Conservation (phyloP, 108 stramenopile genomes). For the Skeletonema tropicum region DNA sequence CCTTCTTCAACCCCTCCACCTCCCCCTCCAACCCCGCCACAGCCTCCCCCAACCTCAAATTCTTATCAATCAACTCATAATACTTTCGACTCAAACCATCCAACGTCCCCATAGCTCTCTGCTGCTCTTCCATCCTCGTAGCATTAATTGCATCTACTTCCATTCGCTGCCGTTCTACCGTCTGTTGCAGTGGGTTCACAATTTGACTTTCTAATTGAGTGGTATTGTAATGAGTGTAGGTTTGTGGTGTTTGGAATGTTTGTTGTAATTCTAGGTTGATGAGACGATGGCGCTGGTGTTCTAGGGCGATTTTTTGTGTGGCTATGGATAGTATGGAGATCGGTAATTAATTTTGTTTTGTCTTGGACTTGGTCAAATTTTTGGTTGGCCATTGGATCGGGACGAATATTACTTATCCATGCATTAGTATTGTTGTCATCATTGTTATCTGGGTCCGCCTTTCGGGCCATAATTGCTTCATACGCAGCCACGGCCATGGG, state of each 20-base stretch:
- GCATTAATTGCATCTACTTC: slow-evolving; percentile 74
- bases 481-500: slow-evolving; percentile 41
- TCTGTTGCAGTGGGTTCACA: slow-evolving; percentile 14
- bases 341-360: not conserved
- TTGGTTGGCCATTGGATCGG: slow-evolving; percentile 31
- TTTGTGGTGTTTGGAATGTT: slow-evolving; percentile 39
- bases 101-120: slow-evolving; percentile 37
- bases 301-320: slow-evolving; percentile 46
- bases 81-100: slow-evolving; percentile 45
- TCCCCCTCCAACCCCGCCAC: slow-evolving; percentile 49
- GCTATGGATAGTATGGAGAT: slow-evolving; percentile 31
- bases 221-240: slow-evolving; percentile 53
- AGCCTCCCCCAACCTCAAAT: slow-evolving; percentile 61
- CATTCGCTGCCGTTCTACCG: slow-evolving; percentile 49
- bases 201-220: slow-evolving; percentile 33
- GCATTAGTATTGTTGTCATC: slow-evolving; percentile 9
- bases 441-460: not conserved
- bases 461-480: slow-evolving; percentile 21
- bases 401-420: not conserved
- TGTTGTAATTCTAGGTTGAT: slow-evolving; percentile 67
- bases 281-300: slow-evolving; percentile 61
- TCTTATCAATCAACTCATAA: slow-evolving; percentile 57
- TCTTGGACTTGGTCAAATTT: not conserved
- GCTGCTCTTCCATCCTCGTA: slow-evolving; percentile 63
- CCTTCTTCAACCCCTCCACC: slow-evolving; percentile 22